Percentiles rank a stretch among this genome's conserved stretches.
phyloP scores from a whole-genome alignment of 2,329 filamentous ascomycete genomes.

The Colletotrichum sp. region DNA sequence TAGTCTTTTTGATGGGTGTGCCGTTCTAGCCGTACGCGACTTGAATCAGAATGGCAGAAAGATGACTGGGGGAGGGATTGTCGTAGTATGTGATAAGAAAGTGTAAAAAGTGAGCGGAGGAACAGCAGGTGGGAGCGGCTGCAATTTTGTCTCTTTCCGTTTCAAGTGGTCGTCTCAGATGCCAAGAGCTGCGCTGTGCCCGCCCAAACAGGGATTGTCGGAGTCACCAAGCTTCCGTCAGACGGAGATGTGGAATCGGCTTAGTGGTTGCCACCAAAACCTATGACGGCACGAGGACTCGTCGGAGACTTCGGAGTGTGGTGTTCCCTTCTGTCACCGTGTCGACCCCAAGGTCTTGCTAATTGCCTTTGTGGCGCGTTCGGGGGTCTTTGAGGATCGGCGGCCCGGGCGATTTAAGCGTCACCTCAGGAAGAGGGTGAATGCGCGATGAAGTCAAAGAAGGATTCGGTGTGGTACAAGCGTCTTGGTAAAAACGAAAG shows the following conservation, averaged over 20 bases:
- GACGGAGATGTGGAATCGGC: conserved; percentile 14
- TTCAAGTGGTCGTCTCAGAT: conserved; percentile 4
- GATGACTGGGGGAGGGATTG: not conserved
- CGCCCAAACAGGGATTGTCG: conserved; percentile 8
- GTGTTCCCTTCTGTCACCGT: not conserved
- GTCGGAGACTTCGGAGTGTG: not conserved
- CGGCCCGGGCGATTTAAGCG: not conserved
- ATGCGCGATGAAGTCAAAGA: not conserved
- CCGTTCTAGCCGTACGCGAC: not conserved
- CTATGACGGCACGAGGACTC: not conserved
- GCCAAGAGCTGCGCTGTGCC: conserved; percentile 7
- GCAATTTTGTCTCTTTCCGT: conserved; percentile 13
- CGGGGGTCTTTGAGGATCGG: not conserved
- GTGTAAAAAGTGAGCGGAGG: not conserved
- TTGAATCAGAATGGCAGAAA: not conserved
- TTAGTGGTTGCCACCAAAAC: conserved; percentile 1
- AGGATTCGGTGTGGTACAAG: not conserved
- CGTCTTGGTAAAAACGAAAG: not conserved
- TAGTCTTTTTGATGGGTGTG: not conserved
- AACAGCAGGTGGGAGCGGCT: not conserved
- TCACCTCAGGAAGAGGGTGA: not conserved
- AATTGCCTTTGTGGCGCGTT: not conserved
- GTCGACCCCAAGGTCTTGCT: not conserved
- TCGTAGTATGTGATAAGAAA: not conserved
- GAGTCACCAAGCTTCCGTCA: not conserved